phyloP scores from a whole-genome alignment of 2,329 filamentous ascomycete genomes.

The Cytospora piceicola region DNA sequence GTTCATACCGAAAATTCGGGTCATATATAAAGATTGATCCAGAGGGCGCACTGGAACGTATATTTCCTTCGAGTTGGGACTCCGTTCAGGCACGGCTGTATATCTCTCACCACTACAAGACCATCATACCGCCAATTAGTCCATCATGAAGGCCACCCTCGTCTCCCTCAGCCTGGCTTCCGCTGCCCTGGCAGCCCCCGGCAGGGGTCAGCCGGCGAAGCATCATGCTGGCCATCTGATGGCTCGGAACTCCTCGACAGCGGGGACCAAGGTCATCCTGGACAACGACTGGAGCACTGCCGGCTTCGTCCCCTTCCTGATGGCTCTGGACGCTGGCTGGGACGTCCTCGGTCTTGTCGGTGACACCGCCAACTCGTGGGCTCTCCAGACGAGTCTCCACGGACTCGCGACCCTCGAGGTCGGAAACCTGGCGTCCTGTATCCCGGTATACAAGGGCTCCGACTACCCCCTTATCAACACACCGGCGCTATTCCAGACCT shows the following conservation, averaged over 20 bases:
- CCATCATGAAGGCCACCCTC: slow-evolving; percentile 20
- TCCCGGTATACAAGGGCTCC: slow-evolving; percentile 52
- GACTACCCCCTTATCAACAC: slow-evolving; percentile 53
- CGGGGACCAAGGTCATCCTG: slow-evolving; percentile 38
- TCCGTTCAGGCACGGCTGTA: not conserved
- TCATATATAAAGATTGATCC: not conserved
- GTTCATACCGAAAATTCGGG: not conserved
- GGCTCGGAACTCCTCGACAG: slow-evolving; percentile 16
- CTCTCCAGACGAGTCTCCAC: slow-evolving; percentile 49
- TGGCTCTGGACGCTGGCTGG: slow-evolving; percentile 49
- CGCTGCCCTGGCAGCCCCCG: slow-evolving; percentile 20
- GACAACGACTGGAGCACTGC: slow-evolving; percentile 52
- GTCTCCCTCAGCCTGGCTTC: slow-evolving; percentile 7
- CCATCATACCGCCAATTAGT: not conserved
- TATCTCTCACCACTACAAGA: not conserved
- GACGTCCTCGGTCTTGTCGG: slow-evolving; percentile 47
- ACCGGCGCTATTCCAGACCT: slow-evolving; percentile 47
- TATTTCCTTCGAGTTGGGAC: too few species aligned
- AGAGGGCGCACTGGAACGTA: not conserved
- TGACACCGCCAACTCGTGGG: slow-evolving; percentile 51
- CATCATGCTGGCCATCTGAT: not conserved
- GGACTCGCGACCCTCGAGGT: slow-evolving; percentile 51
- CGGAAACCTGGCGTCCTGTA: slow-evolving; percentile 49
- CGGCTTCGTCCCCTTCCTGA: slow-evolving; percentile 48
- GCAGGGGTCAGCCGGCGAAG: not conserved